phyloP scores from a whole-genome alignment of 2,329 filamentous ascomycete species.

The Teratosphaeriaceae sp. region DNA sequence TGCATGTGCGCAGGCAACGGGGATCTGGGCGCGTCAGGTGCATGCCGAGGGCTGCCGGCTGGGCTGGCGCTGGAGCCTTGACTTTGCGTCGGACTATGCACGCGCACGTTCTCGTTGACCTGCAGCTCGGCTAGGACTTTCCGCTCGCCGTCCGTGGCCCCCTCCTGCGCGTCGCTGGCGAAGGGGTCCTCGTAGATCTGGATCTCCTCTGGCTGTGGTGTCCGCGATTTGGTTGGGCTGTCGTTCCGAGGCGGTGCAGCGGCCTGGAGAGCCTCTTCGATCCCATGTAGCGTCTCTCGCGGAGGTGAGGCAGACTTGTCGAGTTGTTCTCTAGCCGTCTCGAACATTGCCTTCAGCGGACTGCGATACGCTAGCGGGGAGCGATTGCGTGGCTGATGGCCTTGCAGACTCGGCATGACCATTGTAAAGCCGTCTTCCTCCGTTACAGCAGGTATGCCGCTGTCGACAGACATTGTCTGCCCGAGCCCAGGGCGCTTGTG shows the following conservation, averaged over 20 bases:
- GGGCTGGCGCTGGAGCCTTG: constrained; percentile 23
- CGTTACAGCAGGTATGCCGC: constrained; percentile 27
- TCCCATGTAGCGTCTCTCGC: constrained; percentile 5
- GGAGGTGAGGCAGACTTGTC: constrained; percentile 11
- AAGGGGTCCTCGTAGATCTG: constrained; percentile 50
- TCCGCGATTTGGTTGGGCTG: constrained; percentile 22
- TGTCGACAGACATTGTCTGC: constrained; percentile 35
- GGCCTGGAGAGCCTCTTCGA: constrained; percentile 8
- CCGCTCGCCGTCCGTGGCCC: constrained; percentile 23
- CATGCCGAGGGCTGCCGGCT: constrained; percentile 21
- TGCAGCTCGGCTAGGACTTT: constrained; percentile 46
- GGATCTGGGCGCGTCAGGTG: constrained; percentile 13
- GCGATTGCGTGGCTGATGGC: constrained; percentile 15
- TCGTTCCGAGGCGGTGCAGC: constrained; percentile 8
- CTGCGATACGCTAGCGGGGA: constrained; percentile 26
- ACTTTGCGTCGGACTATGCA: constrained; percentile 24
- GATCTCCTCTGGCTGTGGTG: constrained; percentile 34
- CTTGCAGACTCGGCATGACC: constrained; percentile 38
- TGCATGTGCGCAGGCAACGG: constrained; percentile 13
- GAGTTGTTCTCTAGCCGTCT: constrained; percentile 24
- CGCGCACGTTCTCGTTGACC: constrained; percentile 39
- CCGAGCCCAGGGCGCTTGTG: constrained; percentile 33
- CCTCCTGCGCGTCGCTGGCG: constrained; percentile 30
- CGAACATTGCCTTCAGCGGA: constrained; percentile 28
- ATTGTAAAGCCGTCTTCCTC: constrained; percentile 46